Percentiles rank a stretch among this genome's conserved stretches.
Conservation (phyloP, 805 yeast genomes). For the Starmera amethionina region DNA sequence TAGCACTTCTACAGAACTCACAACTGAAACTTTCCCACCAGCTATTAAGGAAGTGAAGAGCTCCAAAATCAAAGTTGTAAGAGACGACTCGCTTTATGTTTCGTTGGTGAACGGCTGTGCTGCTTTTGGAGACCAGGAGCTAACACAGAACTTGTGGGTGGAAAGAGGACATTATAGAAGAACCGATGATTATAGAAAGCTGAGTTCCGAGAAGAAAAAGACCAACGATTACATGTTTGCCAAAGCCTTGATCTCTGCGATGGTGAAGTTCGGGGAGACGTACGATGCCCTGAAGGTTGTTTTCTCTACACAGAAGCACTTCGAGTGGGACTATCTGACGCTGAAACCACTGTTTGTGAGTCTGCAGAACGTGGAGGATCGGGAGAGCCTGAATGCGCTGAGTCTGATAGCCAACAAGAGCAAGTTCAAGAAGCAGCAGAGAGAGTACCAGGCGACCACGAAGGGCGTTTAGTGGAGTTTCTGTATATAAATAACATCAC, state of each 20-base stretch:
- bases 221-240: constrained; percentile 62
- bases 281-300: constrained; percentile 67
- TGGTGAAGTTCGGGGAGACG: constrained; percentile 43
- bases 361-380: constrained; percentile 36
- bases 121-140: constrained; percentile 38
- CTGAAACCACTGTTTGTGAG: constrained; percentile 30
- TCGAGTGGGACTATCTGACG: constrained; percentile 54
- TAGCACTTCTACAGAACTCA: constrained; percentile 1
- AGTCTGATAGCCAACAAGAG: constrained; percentile 23
- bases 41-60: constrained; percentile 4
- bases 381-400: constrained; percentile 19
- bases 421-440: neutral
- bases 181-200: constrained; percentile 34
- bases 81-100: constrained; percentile 11
- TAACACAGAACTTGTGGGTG: constrained; percentile 62
- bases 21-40: constrained; percentile 4
- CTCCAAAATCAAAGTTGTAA: constrained; percentile 7
- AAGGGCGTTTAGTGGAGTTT: too few relatives aligned
- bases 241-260: constrained; percentile 49
- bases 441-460: too few relatives aligned
- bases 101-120: constrained; percentile 41
- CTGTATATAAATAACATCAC: too few relatives aligned
- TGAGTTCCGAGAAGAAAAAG: constrained; percentile 28
- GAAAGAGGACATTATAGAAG: constrained; percentile 72
- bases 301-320: constrained; percentile 54